Base-by-base conservation (phyloP, 495 filamentous ascomycete genomes). In the Penicillium parvum region DNA sequence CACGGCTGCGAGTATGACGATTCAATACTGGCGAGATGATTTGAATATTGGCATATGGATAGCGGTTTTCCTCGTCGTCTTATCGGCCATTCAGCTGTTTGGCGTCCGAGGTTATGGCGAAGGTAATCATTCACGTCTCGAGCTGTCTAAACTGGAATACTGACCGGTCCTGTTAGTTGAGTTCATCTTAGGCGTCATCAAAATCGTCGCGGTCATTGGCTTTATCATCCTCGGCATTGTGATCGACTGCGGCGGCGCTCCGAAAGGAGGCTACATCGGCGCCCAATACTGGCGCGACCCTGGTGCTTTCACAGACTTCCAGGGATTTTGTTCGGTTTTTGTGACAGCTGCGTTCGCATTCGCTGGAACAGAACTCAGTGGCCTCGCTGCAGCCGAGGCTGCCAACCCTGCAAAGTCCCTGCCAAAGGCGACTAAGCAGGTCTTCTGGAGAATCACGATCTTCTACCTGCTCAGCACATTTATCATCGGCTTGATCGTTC, bases 391-490 rank as follows among this genome's bases (percentile, higher is more conserved):
- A 12, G 83, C 84, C 17, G 83, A 89, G 61, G 65, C 83, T 6
- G 52, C 59, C 1, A 83, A 86, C 59, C 84, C 85, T 3, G 64
- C 73, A 49, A 82, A 79, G 59, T 59, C 78, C 1, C 64, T 86
- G 3, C 83, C 83, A 9, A 74, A 75, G 19, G 83, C 84, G 15
- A 78, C 78, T 52, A 85, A 85, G 65, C 83, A 86, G 57, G 78
- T 86, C 26, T 86, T 86, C 57, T 86, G 82, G 82, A 82, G 83
- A 56, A 85, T 90, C 52, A 68, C 81, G 27, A 61, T 77, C 49
- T 88, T 92, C 62, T 92, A 90, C 55, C 72, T 92, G 37, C 61
- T 89, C 7, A 77, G 75, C 35, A 77, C 88, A 27, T 77, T 86
- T 52, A 80, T 90, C 43, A 73, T 92, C 45, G 84, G 85, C 18